A percentile compares a stretch with the other conserved stretches of the same genome.
These are phyloP conservation scores for Deinandra increscens DNA, from an alignment of 129 eudicot species.

Conservation along the genomic window DNA sequence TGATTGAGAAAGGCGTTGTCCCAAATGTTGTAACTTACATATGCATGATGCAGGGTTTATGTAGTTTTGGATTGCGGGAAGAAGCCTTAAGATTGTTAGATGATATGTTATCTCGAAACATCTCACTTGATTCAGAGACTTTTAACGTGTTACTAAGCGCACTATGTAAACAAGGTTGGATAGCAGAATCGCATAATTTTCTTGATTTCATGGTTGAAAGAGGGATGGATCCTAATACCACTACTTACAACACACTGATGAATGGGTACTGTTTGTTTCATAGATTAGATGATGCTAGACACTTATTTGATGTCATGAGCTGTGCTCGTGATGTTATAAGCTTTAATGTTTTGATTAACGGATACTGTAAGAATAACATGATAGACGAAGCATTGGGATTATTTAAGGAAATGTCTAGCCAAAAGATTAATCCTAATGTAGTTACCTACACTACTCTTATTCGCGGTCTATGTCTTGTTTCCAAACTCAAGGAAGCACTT, in stretches of 20 bases:
- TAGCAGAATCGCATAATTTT: slow-evolving; percentile 8
- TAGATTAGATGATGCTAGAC: slow-evolving; percentile 24
- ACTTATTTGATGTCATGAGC: slow-evolving; percentile 17
- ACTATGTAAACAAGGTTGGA: slow-evolving; percentile 30
- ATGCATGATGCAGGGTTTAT: slow-evolving; percentile 33
- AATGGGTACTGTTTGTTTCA: slow-evolving; percentile 27
- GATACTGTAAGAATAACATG: slow-evolving; percentile 25
- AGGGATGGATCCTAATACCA: slow-evolving; percentile 20
- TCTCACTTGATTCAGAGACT: slow-evolving; percentile 10
- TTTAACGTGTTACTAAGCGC: slow-evolving; percentile 18
- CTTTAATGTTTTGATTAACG: slow-evolving; percentile 31
- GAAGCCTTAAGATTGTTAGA: slow-evolving; percentile 23
- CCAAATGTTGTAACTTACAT: slow-evolving; percentile 33
- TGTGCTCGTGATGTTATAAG: slow-evolving; percentile 18
- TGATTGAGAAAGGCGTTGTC: slow-evolving; percentile 27
- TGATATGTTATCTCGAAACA: slow-evolving; percentile 20
- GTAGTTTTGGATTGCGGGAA: slow-evolving; percentile 22
- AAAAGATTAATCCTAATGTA: slow-evolving; percentile 23
- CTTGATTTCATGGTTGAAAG: slow-evolving; percentile 27
- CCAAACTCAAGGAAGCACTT: slow-evolving; percentile 32
- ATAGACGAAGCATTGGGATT: slow-evolving; percentile 25
- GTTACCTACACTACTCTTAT: slow-evolving; percentile 34
- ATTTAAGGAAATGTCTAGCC: slow-evolving; percentile 10
- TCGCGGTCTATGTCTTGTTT: slow-evolving; percentile 30
- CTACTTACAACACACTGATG: slow-evolving; percentile 30